Percentiles rank a stretch among this genome's conserved stretches.
Conservation (phyloP, 2,329 filamentous ascomycete species). For the Verticillium nubilum region DNA sequence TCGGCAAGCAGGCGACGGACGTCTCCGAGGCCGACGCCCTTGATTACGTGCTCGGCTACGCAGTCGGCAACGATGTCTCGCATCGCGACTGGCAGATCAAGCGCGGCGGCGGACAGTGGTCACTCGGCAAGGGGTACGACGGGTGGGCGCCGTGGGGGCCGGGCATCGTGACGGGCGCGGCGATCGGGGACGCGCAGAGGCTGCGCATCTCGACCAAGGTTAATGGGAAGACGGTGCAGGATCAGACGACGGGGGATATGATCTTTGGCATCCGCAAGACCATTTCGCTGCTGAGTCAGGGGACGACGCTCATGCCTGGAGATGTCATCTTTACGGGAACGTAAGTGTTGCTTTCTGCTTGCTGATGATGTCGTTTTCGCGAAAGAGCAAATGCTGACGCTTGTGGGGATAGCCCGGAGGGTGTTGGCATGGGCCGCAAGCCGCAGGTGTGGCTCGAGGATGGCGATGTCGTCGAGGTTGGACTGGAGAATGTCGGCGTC, state of each 20-base stretch:
- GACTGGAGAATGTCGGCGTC: slow-evolving; percentile 59
- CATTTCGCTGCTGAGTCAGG: slow-evolving; percentile 54
- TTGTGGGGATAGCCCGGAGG: slow-evolving; percentile 45
- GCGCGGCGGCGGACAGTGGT: slow-evolving; percentile 64
- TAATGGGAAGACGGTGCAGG: slow-evolving; percentile 54
- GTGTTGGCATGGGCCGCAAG: slow-evolving; percentile 64
- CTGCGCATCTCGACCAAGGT: slow-evolving; percentile 52
- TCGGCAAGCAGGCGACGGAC: slow-evolving; percentile 61
- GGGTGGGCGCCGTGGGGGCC: slow-evolving; percentile 71
- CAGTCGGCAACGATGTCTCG: slow-evolving; percentile 73
- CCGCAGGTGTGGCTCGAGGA: slow-evolving; percentile 65
- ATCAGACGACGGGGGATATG: slow-evolving; percentile 54
- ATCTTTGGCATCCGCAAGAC: slow-evolving; percentile 57
- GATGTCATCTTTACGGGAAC: slow-evolving; percentile 65
- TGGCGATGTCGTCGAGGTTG: slow-evolving; percentile 65
- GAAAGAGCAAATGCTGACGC: slow-evolving; percentile 2
- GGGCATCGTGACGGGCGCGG: slow-evolving; percentile 54
- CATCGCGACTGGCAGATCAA: slow-evolving; percentile 73
- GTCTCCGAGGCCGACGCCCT: slow-evolving; percentile 61
- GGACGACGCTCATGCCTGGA: slow-evolving; percentile 57
- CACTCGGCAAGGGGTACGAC: slow-evolving; percentile 68
- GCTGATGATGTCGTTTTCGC: background rate
- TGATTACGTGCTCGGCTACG: slow-evolving; percentile 69
- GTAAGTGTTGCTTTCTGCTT: slow-evolving; percentile 24
- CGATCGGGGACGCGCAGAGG: slow-evolving; percentile 53